Base-by-base conservation (phyloP, 208 protist species). In the Leishmania gerbilli region DNA sequence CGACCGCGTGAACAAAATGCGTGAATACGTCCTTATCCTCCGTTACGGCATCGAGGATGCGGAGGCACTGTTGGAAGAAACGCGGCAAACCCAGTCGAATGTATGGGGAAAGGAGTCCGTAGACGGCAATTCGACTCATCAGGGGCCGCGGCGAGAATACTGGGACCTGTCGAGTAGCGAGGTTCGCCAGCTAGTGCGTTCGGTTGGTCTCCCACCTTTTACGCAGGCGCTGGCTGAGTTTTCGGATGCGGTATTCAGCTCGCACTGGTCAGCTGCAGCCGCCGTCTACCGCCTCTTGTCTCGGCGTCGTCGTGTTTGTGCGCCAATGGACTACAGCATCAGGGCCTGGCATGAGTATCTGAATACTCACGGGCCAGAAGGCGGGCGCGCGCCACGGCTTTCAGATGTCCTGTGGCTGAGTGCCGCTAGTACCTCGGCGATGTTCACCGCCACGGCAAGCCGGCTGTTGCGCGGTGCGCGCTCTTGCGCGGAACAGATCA, bases 11-110 rank as follows among this genome's bases (percentile, higher is more conserved):
- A 89, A 82, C 37, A 75, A 75, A 24, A 84, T 84, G 53, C 90
- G 93, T 49, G 93, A 97, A 65, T 88, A 87, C 47, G 76, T 97
- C 19, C 74, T 97, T 8, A 55, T 76, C 6, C 80, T 97, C 34
- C 90, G 90, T 49, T 84, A 88, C 56, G 88, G 83, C 3, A 91
- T 95, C 13, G 93, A 95, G 69, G 93, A 97, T 79, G 62, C 91
- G 34, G 87, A 90, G 51, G 60, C 72, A 21, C 68, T 89, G 7
- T 65, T 94, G 31, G 76, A 74, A 71, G 84, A 77, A 55, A 42
- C 84, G 37, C 40, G 78, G 2, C n/a, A 76, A 47, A 71, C 34
- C 1, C 76, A 86, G 5, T 31, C 19, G 1, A 60, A 8, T 1
- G 11, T 49, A 13, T 80, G 62, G 74, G 27, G 34, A 19, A 34